Conservation (phyloP, 2,329 filamentous ascomycete genomes). For the Claviceps pazoutovae region DNA sequence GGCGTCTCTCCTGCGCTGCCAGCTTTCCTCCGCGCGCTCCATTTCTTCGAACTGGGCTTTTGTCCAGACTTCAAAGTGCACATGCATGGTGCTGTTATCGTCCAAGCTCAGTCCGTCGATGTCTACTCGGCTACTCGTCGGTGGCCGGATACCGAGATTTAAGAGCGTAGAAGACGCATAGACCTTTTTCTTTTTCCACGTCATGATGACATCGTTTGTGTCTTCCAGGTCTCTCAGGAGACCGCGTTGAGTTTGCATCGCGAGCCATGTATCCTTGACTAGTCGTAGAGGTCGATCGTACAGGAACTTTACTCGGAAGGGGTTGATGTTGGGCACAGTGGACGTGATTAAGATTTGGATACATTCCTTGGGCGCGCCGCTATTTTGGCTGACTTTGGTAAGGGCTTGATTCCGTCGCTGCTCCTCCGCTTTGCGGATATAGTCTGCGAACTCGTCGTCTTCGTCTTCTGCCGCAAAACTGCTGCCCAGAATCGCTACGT, state of each 20-base stretch:
- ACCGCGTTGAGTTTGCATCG: slow-evolving; percentile 36
- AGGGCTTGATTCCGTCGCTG: slow-evolving; percentile 15
- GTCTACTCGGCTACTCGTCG: slow-evolving; percentile 27
- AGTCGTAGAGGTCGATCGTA: slow-evolving; percentile 53
- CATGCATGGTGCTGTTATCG: slow-evolving; percentile 34
- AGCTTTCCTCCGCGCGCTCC: slow-evolving; percentile 32
- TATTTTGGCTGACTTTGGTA: slow-evolving; percentile 7
- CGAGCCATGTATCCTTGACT: slow-evolving; percentile 57
- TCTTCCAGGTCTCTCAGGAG: slow-evolving; percentile 24
- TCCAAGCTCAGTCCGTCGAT: slow-evolving; percentile 22
- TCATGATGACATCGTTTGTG: slow-evolving; percentile 52
- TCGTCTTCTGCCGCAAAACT: slow-evolving; percentile 13
- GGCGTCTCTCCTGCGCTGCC: slow-evolving; percentile 26
- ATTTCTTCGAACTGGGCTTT: slow-evolving; percentile 41
- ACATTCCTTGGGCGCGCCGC: slow-evolving; percentile 10
- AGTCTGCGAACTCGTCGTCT: slow-evolving; percentile 31
- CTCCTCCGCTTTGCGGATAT: slow-evolving; percentile 27
- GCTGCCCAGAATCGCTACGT: slow-evolving; percentile 15
- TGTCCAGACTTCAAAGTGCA: slow-evolving; percentile 71
- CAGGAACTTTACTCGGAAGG: slow-evolving; percentile 46
- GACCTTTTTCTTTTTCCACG: slow-evolving; percentile 59
- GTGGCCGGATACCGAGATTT: slow-evolving; percentile 46
- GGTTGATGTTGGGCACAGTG: slow-evolving; percentile 42
- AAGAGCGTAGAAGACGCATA: slow-evolving; percentile 64
- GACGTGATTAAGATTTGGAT: slow-evolving; percentile 42